Evolutionary conservation across 495 filamentous ascomycete genomes (phyloP), one percentile per base, ranked within the genome.

Genomic region (Hypoxylon fuscum): DNA sequence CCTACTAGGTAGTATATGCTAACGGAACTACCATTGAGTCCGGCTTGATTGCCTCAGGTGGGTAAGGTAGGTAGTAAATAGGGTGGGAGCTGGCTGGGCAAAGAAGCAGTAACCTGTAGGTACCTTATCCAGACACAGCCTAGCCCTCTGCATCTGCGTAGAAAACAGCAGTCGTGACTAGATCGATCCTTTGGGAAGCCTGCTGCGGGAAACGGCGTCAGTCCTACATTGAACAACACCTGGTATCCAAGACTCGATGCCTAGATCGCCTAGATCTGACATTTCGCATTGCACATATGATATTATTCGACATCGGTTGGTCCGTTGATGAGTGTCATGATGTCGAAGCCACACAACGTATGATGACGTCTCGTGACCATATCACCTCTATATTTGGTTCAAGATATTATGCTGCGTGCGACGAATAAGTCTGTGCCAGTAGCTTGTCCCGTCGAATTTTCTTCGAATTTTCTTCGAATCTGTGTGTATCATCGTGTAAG

Each of bases 291-390:
- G 5, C 5, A n/a, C 14, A 51, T 29, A 44, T 55, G 55, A 55
- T 37, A 41, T 46, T 32, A 10, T 20, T 23, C 3, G 7, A 46
- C 29, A 9, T 7, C 34, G 18, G 25, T 43, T 50, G 45, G 38
- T 10, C 35, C 29, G 50, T 34, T 57, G 46, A 52, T 20, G 32
- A 5, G 29, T 53, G 56, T 66, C 57, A 66, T 52, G 53, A 58
- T 22, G 52, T 17, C 11, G 12, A 25, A 31, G 48, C 57, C 56
- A 57, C 49, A 55, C 52, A 66, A 43, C 43, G 22, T 66, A 27
- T 29, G 34, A 57, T 54, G 34, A 47, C 22, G 25, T 61, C 56
- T 66, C 41, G 57, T 66, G 63, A 61, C 29, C 10, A 22, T 48
- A 18, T 35, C 12, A n/a, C 12, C 12, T 14, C n/a, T 14, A 12